Percentiles rank a stretch among this genome's conserved stretches.
Evolutionary conservation across 192 early-diverging fungal genomes (phyloP).

Genomic region (Entomortierella lignicola): DNA sequence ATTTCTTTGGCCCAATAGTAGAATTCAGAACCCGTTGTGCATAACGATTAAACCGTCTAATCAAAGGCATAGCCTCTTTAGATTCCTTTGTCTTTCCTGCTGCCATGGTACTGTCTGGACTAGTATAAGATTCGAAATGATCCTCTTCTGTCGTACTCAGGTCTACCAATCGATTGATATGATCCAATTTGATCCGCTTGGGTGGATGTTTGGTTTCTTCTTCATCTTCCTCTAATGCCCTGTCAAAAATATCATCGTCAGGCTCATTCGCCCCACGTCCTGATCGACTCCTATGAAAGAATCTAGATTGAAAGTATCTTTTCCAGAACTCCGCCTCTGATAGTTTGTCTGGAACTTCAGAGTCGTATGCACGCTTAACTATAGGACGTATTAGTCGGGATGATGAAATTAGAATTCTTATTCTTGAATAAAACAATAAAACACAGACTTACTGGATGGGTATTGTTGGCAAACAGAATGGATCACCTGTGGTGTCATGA

Average conservation of each 20-base stretch:
- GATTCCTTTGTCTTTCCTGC: constrained; percentile 36
- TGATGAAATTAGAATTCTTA: background rate
- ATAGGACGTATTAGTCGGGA: constrained; percentile 3
- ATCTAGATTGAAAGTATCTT: constrained; percentile 82
- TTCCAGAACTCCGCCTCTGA: constrained; percentile 90
- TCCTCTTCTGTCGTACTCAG: constrained; percentile 85
- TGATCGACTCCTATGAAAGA: constrained; percentile 85
- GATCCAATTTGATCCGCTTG: constrained; percentile 63
- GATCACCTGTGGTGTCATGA: constrained; percentile 89
- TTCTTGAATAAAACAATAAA: background rate
- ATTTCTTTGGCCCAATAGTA: constrained; percentile 31
- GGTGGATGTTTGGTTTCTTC: constrained; percentile 58
- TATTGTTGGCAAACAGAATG: constrained; percentile 91
- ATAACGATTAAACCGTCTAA: constrained; percentile 91
- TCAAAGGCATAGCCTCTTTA: constrained; percentile 77
- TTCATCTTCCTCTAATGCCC: constrained; percentile 83
- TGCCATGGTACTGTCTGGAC: constrained; percentile 39
- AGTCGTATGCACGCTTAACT: constrained; percentile 86
- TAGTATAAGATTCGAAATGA: constrained; percentile 65
- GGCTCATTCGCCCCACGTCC: constrained; percentile 57
- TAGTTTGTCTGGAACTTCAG: constrained; percentile 83
- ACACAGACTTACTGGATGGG: constrained; percentile 69
- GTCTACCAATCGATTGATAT: constrained; percentile 79
- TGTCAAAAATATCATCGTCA: constrained; percentile 83
- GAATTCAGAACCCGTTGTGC: constrained; percentile 82